Evolutionary conservation across 148 eudicot genomes (phyloP).

Genomic region (Persicaria maculosa): DNA sequence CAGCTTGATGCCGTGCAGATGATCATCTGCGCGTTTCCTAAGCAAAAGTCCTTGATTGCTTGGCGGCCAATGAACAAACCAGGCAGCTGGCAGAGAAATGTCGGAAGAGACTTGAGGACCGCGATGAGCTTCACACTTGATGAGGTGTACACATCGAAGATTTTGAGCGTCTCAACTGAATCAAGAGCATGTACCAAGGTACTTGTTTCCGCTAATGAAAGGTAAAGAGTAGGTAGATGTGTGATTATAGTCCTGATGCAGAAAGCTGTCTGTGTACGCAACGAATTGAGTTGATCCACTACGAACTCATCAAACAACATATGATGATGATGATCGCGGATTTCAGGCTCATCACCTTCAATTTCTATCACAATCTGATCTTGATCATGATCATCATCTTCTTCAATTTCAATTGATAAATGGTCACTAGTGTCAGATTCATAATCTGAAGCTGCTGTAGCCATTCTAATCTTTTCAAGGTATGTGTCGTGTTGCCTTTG

Average conservation of each 20-base stretch:
- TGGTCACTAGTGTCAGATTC: background rate
- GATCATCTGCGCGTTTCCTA: too few species aligned
- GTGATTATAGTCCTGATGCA: constrained; percentile 30
- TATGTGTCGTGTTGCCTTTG: too few species aligned
- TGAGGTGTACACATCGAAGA: background rate
- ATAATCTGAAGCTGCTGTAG: too few species aligned
- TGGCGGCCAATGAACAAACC: too few species aligned
- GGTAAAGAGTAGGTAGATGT: constrained; percentile 43
- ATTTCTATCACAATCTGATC: background rate
- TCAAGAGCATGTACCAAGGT: background rate
- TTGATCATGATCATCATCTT: background rate
- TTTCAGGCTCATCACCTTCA: too few species aligned
- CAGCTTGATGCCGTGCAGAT: too few species aligned
- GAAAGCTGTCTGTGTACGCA: constrained; percentile 18
- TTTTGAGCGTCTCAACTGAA: background rate
- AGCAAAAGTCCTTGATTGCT: too few species aligned
- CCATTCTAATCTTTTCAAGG: too few species aligned
- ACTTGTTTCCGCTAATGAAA: background rate
- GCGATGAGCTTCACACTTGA: background rate
- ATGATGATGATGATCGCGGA: background rate
- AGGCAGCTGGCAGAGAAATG: too few species aligned
- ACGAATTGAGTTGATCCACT: constrained; percentile 12
- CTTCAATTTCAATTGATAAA: background rate
- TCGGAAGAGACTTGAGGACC: too few species aligned
- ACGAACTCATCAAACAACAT: constrained; percentile 21